Base-by-base conservation (phyloP, 78 protist species). In the Dictyostelium citrinum region DNA sequence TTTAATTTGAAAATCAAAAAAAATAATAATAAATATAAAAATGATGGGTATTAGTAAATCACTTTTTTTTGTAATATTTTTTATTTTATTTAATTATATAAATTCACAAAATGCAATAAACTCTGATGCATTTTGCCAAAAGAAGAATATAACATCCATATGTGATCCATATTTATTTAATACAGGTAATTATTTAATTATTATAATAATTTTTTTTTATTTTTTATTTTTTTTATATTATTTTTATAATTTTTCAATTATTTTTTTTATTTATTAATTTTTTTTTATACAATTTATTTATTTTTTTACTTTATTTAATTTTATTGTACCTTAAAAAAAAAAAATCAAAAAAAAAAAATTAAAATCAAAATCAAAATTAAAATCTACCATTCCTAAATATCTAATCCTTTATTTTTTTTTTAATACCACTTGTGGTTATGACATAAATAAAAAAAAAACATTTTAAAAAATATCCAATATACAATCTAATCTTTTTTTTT, bases 161-260 rank as follows among this genome's bases (percentile, higher is more conserved):
- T 86, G 92, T 64, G 46, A 33, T 16, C 70, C 70, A 9, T 77
- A 33, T 76, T 60, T 86, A 27, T 49, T 60, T 24, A 77, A 86
- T 64, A 24, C 43, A 45, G 39, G 92, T 86, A 64, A 45, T 43
- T 64, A 22, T 64, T 10, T 17, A 17, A 51, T 17, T 51, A 3
- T 51, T 51, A 5, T 39, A 39, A 39, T 20, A 20, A 1, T 51
- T 14, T 51, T 17, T 17, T 51, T 4, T 51, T 51, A 51, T 51
- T 51, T 9, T 51, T 51, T 17, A 17, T 12, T 8, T n/a, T 17
- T 3, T n/a, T n/a, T 22, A 10, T n/a, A n/a, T 22, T 60, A 10
- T n/a, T n/a, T n/a, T 60, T n/a, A n/a, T n/a, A n/a, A 60, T n/a
- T 60, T 9, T 60, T 60, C n/a, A n/a, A 8, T n/a, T n/a, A 3